Conservation (phyloP, 495 filamentous ascomycete genomes). For the Copromyces sp. region DNA sequence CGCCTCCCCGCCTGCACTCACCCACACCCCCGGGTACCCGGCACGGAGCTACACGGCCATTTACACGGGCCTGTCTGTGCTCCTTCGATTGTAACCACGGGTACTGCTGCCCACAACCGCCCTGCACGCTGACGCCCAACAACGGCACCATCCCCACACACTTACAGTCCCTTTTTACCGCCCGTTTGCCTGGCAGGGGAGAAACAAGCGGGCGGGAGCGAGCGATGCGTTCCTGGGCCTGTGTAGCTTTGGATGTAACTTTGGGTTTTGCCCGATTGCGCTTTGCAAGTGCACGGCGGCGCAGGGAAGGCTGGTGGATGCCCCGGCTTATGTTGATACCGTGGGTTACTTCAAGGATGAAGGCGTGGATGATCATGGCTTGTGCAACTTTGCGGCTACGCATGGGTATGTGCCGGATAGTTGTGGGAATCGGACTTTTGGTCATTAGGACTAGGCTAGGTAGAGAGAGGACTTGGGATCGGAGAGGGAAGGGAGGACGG, state of each 20-base stretch:
- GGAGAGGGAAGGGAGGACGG: no score
- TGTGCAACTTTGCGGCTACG: slow-evolving; percentile 4
- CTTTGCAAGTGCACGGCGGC: slow-evolving; percentile 1
- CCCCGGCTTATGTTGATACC: background rate
- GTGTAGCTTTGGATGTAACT: slow-evolving; percentile 8
- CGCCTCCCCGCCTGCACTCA: background rate
- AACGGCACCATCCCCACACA: background rate
- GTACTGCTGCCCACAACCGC: slow-evolving; percentile 1
- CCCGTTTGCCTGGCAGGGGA: background rate
- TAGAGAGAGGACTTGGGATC: no score
- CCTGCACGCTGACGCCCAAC: background rate
- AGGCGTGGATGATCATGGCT: background rate
- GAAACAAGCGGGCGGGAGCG: background rate
- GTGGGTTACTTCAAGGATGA: background rate
- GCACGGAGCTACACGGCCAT: background rate
- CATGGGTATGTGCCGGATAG: background rate
- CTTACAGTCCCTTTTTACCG: slow-evolving; percentile 4
- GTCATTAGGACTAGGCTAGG: no score
- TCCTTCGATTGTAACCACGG: slow-evolving; percentile 8
- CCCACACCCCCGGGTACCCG: background rate
- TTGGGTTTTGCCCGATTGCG: slow-evolving; percentile 6
- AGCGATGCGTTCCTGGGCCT: background rate
- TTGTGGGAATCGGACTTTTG: background rate
- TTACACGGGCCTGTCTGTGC: slow-evolving; percentile 8
- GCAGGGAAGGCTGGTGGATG: background rate